A percentile compares a stretch with the other conserved stretches of the same genome.
Evolutionary conservation across 2,329 filamentous ascomycete genomes (phyloP).

Genomic region (Ceratocystis variospora): DNA sequence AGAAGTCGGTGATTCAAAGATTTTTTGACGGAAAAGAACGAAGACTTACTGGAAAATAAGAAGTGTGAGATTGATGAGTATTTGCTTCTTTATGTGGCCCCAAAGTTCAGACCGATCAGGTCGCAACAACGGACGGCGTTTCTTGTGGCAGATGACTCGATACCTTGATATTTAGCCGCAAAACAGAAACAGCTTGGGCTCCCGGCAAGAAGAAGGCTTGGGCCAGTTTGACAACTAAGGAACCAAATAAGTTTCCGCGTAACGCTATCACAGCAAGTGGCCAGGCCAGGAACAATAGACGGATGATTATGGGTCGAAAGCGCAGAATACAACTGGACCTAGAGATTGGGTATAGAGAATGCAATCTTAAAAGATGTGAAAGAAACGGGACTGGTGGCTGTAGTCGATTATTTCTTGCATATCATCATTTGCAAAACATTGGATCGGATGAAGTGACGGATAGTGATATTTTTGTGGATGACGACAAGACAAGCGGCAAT

Average conservation of each 20-base stretch:
- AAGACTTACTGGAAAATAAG: slow-evolving; percentile 1
- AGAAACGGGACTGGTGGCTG: background rate
- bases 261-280: background rate
- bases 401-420: background rate
- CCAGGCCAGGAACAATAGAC: background rate
- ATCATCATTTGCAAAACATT: slow-evolving; percentile 1
- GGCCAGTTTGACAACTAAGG: background rate
- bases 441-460: background rate
- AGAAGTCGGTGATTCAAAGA: background rate
- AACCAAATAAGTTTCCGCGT: background rate
- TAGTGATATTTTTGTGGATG: background rate
- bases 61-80: background rate
- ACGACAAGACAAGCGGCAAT: background rate
- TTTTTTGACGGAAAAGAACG: background rate
- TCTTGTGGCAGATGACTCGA: background rate
- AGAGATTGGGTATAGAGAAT: background rate
- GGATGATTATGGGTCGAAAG: background rate
- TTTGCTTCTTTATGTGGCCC: background rate
- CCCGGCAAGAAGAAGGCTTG: background rate
- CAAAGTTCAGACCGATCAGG: background rate
- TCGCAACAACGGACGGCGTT: background rate
- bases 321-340: background rate
- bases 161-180: background rate
- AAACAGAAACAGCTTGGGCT: background rate
- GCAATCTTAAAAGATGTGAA: background rate